Evolutionary conservation across 176 grass and related monocot species (phyloP).

Genomic region (Eremochloa ophiuroides): DNA sequence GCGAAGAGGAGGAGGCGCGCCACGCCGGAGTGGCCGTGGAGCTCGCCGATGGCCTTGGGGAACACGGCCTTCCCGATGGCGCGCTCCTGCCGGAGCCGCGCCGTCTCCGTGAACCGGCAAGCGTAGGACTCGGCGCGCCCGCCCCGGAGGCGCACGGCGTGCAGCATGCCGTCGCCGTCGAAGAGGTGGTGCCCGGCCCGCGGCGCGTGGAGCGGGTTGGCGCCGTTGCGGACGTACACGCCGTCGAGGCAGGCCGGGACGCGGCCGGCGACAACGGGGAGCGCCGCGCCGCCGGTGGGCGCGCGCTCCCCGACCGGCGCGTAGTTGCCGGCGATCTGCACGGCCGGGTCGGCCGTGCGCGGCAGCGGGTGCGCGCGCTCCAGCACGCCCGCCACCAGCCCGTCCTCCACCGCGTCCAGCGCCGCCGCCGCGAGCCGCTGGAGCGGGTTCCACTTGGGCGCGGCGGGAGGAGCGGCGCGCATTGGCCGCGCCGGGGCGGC

Average conservation of each 20-base stretch:
- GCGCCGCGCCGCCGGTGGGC: not conserved
- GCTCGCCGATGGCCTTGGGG: constrained; percentile 93
- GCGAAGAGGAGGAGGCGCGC: constrained; percentile 62
- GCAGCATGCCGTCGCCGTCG: constrained; percentile 94
- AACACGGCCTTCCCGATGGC: constrained; percentile 45
- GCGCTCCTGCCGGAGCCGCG: constrained; percentile 63
- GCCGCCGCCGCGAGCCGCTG: constrained; percentile 49
- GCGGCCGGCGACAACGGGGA: constrained; percentile 44
- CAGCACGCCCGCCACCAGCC: constrained; percentile 38
- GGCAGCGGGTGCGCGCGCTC: constrained; percentile 56
- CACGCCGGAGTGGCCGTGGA: constrained; percentile 84
- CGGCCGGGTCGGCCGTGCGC: constrained; percentile 49
- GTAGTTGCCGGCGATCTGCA: constrained; percentile 91
- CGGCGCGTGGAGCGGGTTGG: constrained; percentile 69
- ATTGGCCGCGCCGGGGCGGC: not conserved
- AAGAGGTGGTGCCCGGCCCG: constrained; percentile 85
- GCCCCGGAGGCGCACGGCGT: constrained; percentile 51
- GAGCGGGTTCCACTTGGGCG: constrained; percentile 51
- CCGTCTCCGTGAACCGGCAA: constrained; percentile 80
- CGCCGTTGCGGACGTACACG: constrained; percentile 82
- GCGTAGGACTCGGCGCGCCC: constrained; percentile 64
- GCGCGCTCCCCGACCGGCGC: constrained; percentile 60
- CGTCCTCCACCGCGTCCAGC: constrained; percentile 54
- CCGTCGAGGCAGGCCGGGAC: constrained; percentile 51
- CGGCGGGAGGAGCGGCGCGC: not conserved